A percentile compares a stretch with the other conserved stretches of the same genome.
Evolutionary conservation across 129 eudicot species (phyloP).

Genomic region (Erigeron canadensis): DNA sequence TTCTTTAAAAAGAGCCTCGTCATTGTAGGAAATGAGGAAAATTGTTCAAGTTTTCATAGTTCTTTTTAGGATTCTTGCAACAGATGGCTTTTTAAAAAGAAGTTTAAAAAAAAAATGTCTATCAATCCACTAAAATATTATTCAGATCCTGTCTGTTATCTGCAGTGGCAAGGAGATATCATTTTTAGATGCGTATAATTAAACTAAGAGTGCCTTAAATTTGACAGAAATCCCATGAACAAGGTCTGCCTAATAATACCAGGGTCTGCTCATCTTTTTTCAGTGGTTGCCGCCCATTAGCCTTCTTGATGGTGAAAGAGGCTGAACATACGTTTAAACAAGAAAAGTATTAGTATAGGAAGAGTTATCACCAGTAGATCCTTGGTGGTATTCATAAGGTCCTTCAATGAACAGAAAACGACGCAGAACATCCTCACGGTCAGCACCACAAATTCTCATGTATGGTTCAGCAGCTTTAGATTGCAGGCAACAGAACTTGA

Average conservation of each 20-base stretch:
- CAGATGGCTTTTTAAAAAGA: background rate
- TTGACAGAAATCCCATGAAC: constrained; percentile 11
- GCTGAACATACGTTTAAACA: background rate
- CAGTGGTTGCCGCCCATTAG: constrained; percentile 10
- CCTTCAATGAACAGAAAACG: constrained; percentile 92
- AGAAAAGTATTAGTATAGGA: constrained; percentile 1
- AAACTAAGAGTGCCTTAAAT: background rate
- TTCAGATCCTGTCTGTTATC: background rate
- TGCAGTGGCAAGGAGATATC: background rate
- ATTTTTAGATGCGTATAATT: constrained; percentile 9
- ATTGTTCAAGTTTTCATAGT: background rate
- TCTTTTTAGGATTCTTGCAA: background rate
- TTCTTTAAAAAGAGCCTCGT: no score
- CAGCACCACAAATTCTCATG: constrained; percentile 61
- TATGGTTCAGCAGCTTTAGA: constrained; percentile 96
- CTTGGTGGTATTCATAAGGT: constrained; percentile 77
- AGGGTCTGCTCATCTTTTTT: background rate
- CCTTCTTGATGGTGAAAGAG: constrained; percentile 10
- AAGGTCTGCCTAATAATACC: background rate
- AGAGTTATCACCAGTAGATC: constrained; percentile 66
- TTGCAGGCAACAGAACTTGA: constrained; percentile 90
- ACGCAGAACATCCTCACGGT: constrained; percentile 77
- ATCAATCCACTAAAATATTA: background rate
- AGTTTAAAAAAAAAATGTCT: no score
- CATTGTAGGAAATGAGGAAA: background rate